Conservation (phyloP, 192 early-diverging fungal species). For the Mortierella claussenii region DNA sequence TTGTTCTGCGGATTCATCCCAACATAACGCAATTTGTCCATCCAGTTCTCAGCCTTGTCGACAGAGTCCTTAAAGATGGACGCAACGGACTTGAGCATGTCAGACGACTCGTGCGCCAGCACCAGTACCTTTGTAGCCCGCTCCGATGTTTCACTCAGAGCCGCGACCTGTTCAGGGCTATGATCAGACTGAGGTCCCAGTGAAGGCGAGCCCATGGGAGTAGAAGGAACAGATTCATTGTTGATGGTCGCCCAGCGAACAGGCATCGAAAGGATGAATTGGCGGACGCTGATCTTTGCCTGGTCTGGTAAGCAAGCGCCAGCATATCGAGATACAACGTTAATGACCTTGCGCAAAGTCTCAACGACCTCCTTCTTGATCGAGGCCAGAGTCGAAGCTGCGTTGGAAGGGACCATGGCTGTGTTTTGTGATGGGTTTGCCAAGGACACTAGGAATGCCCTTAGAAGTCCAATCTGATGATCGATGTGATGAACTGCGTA, state of each 20-base stretch:
- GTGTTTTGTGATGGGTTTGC: constrained; percentile 38
- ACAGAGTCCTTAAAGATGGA: constrained; percentile 77
- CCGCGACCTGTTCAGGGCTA: constrained; percentile 25
- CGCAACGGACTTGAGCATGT: constrained; percentile 75
- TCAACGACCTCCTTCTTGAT: constrained; percentile 85
- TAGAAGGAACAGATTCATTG: constrained; percentile 53
- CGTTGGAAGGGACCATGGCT: constrained; percentile 39
- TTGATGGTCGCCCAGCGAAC: constrained; percentile 75
- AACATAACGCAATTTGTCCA: constrained; percentile 58
- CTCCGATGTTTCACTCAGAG: constrained; percentile 53
- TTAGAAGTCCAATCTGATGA: constrained; percentile 72
- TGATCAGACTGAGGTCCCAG: constrained; percentile 46
- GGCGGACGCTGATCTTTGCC: constrained; percentile 81
- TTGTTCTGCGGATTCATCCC: constrained; percentile 54
- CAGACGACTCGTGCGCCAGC: constrained; percentile 76
- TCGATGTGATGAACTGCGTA: constrained; percentile 83
- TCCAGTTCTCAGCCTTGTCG: constrained; percentile 69
- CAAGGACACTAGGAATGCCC: constrained; percentile 64
- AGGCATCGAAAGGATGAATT: constrained; percentile 87
- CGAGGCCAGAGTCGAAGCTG: constrained; percentile 55
- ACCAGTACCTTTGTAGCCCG: constrained; percentile 73
- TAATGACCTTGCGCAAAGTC: constrained; percentile 87
- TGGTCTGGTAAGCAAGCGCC: constrained; percentile 85
- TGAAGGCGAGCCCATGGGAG: constrained; percentile 55
- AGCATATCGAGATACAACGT: constrained; percentile 88